phyloP scores from a whole-genome alignment of 257 asterid genomes.

The Prunella vulgaris region DNA sequence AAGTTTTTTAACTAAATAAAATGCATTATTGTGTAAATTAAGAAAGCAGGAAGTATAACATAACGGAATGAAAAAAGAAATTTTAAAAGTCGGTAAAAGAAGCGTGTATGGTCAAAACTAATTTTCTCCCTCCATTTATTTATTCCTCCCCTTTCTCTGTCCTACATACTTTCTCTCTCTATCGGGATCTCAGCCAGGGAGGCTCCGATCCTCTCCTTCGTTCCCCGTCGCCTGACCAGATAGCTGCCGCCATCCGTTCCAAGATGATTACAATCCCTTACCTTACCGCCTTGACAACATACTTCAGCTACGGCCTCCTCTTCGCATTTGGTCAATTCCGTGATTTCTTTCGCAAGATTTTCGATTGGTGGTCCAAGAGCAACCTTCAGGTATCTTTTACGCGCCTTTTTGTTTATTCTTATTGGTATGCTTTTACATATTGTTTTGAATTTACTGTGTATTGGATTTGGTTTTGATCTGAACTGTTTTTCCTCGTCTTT shows the following conservation, averaged over 20 bases:
- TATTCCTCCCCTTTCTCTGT: slow-evolving; percentile 11
- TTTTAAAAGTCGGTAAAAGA: not conserved
- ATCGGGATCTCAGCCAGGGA: slow-evolving; percentile 29
- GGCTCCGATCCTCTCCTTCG: slow-evolving; percentile 29
- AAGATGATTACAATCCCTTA: slow-evolving; percentile 89
- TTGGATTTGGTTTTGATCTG: slow-evolving; percentile 10
- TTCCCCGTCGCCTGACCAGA: slow-evolving; percentile 33
- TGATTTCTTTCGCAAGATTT: slow-evolving; percentile 68
- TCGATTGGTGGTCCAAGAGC: slow-evolving; percentile 74
- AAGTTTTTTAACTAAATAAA: too few species aligned
- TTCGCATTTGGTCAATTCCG: slow-evolving; percentile 93
- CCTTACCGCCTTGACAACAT: slow-evolving; percentile 87
- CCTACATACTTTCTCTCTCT: slow-evolving; percentile 16
- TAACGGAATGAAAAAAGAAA: not conserved
- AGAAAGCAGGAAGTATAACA: too few species aligned
- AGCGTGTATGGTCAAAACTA: slow-evolving; percentile 21
- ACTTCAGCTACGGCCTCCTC: slow-evolving; percentile 95
- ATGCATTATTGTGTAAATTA: too few species aligned
- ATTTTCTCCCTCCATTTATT: slow-evolving; percentile 25
- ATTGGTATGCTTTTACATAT: not conserved
- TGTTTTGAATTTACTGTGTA: not conserved
- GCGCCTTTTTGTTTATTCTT: not conserved
- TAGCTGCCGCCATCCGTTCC: slow-evolving; percentile 28
- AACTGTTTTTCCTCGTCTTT: slow-evolving; percentile 17
- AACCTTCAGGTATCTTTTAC: slow-evolving; percentile 54